phyloP scores from a whole-genome alignment of 2,329 filamentous ascomycete genomes.

The Aotearoamyces nothofagi region DNA sequence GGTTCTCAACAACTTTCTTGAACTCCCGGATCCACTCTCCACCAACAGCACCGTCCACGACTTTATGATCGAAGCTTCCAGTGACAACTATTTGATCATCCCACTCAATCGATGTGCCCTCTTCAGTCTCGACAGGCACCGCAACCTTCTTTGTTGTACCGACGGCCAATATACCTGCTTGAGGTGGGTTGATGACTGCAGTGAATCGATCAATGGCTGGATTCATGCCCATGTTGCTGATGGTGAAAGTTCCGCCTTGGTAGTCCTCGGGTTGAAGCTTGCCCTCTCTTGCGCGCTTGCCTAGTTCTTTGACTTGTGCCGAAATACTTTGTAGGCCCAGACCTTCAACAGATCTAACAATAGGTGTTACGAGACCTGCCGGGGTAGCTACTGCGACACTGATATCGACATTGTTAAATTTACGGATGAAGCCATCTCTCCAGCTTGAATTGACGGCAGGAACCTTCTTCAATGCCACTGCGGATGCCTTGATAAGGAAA shows the following conservation, averaged over 20 bases:
- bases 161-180: slow-evolving; percentile 87
- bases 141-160: slow-evolving; percentile 94
- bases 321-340: slow-evolving; percentile 86
- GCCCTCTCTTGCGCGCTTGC: slow-evolving; percentile 87
- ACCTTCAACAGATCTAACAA: slow-evolving; percentile 77
- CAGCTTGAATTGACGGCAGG: slow-evolving; percentile 93
- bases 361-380: slow-evolving; percentile 88
- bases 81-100: slow-evolving; percentile 96
- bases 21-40: slow-evolving; percentile 94
- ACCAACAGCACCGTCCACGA: slow-evolving; percentile 89
- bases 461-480: slow-evolving; percentile 79
- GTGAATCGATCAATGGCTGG: slow-evolving; percentile 90
- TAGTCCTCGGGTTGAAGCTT: slow-evolving; percentile 99
- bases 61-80: slow-evolving; percentile 97
- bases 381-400: slow-evolving; percentile 93
- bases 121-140: slow-evolving; percentile 70
- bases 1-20: slow-evolving; percentile 97
- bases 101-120: slow-evolving; percentile 68
- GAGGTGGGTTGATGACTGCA: slow-evolving; percentile 96
- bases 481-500: slow-evolving; percentile 95
- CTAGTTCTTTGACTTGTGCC: slow-evolving; percentile 81
- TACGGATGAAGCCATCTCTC: slow-evolving; percentile 79
- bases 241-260: slow-evolving; percentile 97
- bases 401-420: slow-evolving; percentile 87
- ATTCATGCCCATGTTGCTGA: slow-evolving; percentile 99